These are phyloP conservation scores for Chalciporus piperatoides DNA, from an alignment of 1,284 basidiomycete species.

Conservation along the genomic window DNA sequence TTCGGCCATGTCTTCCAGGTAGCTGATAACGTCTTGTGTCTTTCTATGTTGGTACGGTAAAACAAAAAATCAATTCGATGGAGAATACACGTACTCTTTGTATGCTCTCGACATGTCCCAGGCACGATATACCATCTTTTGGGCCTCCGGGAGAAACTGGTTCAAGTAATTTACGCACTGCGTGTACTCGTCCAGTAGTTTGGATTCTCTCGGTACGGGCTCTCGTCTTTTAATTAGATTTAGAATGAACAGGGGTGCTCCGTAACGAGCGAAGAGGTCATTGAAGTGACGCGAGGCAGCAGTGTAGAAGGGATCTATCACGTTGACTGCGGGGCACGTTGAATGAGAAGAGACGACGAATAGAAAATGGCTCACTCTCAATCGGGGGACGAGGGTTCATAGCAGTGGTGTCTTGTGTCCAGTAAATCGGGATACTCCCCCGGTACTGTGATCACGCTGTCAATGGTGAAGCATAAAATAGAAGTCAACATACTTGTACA, in stretches of 20 bases:
- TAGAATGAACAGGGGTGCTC: conserved; percentile 88
- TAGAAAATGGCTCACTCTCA: conserved; percentile 62
- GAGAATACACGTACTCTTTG: conserved; percentile 62
- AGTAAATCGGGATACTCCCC: conserved; percentile 94
- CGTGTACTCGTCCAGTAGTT: conserved; percentile 87
- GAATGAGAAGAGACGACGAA: conserved; percentile 1
- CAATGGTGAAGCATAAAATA: background rate
- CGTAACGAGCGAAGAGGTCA: conserved; percentile 87
- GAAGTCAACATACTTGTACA: conserved; percentile 59
- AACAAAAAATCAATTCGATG: background rate
- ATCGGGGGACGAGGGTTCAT: conserved; percentile 94
- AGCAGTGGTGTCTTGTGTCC: conserved; percentile 91
- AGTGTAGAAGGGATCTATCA: conserved; percentile 94
- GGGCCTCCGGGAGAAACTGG: conserved; percentile 86
- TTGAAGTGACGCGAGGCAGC: conserved; percentile 95
- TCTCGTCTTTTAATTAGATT: conserved; percentile 91
- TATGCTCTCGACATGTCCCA: conserved; percentile 97
- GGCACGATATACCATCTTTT: conserved; percentile 88
- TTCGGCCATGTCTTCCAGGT: conserved; percentile 93
- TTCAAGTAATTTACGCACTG: conserved; percentile 93
- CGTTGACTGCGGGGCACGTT: conserved; percentile 59
- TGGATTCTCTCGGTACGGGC: conserved; percentile 87
- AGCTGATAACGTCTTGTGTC: conserved; percentile 93
- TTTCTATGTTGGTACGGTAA: conserved; percentile 50
- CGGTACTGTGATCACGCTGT: conserved; percentile 58